Evolutionary conservation across 2,329 filamentous ascomycete genomes (phyloP).

Genomic region (Penicillium brasilianum): DNA sequence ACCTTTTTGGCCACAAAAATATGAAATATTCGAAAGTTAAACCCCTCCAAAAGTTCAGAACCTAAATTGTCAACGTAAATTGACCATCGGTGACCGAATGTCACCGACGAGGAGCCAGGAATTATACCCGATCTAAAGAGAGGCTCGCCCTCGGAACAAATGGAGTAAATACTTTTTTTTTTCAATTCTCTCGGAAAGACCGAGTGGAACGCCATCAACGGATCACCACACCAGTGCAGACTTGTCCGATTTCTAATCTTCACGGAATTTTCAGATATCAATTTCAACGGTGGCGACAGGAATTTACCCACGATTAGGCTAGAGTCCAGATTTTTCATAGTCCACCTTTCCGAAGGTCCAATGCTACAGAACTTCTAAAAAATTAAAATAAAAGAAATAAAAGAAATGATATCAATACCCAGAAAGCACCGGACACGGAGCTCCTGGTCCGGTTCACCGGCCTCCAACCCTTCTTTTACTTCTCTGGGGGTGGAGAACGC

Average conservation of each 20-base stretch:
- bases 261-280: conserved; percentile 21
- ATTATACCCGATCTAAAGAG: conserved; percentile 16
- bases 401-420: not conserved
- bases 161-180: not conserved
- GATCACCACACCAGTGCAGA: conserved; percentile 25
- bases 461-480: conserved; percentile 15
- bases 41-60: not conserved
- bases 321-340: not conserved
- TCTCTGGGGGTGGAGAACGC: conserved; percentile 29
- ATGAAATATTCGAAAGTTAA: not conserved
- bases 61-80: not conserved
- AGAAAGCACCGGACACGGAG: conserved; percentile 2
- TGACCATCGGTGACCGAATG: not conserved
- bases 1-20: not conserved
- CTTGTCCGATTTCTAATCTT: conserved; percentile 5
- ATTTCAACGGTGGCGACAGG: conserved; percentile 27
- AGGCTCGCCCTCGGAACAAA: not conserved
- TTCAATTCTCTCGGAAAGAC: conserved; percentile 9
- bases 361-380: not conserved
- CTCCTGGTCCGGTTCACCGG: conserved; percentile 27
- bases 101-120: conserved; percentile 1
- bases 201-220: conserved; percentile 9
- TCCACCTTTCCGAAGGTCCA: not conserved
- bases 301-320: not conserved
- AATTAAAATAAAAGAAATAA: not conserved